phyloP scores from a whole-genome alignment of 2,329 filamentous ascomycete genomes.

The Colletotrichum theobromicola region DNA sequence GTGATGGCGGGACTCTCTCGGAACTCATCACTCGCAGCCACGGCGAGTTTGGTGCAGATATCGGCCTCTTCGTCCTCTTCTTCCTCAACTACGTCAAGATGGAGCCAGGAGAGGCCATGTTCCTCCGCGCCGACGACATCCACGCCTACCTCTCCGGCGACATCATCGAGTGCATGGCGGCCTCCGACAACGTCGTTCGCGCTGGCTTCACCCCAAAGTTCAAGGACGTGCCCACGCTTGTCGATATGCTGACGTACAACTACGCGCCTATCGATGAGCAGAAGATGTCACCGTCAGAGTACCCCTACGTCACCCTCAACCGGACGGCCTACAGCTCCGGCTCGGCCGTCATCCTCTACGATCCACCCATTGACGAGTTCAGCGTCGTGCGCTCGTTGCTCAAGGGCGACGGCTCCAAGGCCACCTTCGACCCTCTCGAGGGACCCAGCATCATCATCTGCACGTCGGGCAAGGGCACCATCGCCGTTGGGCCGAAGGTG shows the following conservation, averaged over 20 bases:
- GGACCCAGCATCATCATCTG: constrained; percentile 95
- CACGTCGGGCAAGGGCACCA: constrained; percentile 81
- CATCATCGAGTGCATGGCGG: constrained; percentile 99
- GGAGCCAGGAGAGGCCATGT: constrained; percentile 89
- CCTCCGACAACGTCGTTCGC: constrained; percentile 97
- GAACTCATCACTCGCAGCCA: constrained; percentile 81
- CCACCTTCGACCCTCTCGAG: constrained; percentile 83
- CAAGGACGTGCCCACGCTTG: constrained; percentile 91
- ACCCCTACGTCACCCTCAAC: constrained; percentile 85
- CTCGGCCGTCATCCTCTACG: constrained; percentile 78
- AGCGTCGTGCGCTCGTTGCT: constrained; percentile 84
- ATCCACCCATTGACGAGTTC: constrained; percentile 97
- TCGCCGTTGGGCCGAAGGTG: constrained; percentile 82
- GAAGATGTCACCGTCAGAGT: constrained; percentile 87
- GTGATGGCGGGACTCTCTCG: constrained; percentile 72
- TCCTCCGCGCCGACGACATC: constrained; percentile 95
- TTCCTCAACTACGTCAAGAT: constrained; percentile 96
- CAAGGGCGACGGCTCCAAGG: constrained; percentile 75
- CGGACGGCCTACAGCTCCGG: constrained; percentile 79
- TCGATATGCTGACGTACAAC: constrained; percentile 91
- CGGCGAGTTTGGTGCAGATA: constrained; percentile 84
- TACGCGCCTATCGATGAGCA: constrained; percentile 95
- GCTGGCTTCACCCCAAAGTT: constrained; percentile 98
- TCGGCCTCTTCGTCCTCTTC: constrained; percentile 94
- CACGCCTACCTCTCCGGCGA: constrained; percentile 94